A percentile compares a stretch with the other conserved stretches of the same genome.
Evolutionary conservation across 2,329 filamentous ascomycete genomes (phyloP).

Genomic region (Neobulgaria alba): DNA sequence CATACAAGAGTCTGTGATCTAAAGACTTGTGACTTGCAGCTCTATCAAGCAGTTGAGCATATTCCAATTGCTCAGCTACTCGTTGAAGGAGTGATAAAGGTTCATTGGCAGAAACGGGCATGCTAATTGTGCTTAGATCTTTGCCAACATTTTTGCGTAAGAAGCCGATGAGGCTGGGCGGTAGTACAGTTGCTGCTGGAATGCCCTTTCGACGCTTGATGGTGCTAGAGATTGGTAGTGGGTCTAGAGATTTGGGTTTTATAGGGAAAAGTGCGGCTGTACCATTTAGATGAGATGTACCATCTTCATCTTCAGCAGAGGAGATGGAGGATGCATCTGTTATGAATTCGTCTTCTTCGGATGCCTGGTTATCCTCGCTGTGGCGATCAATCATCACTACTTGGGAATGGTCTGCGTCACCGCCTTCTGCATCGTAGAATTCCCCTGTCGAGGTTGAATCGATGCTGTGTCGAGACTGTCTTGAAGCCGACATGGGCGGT

Average conservation of each 20-base stretch:
- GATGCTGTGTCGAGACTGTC: slow-evolving; percentile 57
- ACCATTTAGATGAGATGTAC: slow-evolving; percentile 39
- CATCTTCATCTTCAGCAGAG: slow-evolving; percentile 47
- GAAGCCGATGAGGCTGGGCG: slow-evolving; percentile 88
- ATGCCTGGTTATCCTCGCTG: slow-evolving; percentile 57
- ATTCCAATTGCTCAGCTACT: slow-evolving; percentile 84
- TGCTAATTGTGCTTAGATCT: slow-evolving; percentile 90
- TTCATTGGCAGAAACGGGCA: slow-evolving; percentile 96
- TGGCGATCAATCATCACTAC: slow-evolving; percentile 67
- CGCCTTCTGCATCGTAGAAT: slow-evolving; percentile 86
- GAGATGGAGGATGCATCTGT: slow-evolving; percentile 49
- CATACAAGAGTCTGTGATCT: slow-evolving; percentile 67
- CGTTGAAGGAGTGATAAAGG: slow-evolving; percentile 82
- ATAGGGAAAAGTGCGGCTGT: slow-evolving; percentile 67
- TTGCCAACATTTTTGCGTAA: slow-evolving; percentile 97
- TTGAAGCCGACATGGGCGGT: slow-evolving; percentile 38
- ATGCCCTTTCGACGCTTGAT: slow-evolving; percentile 64
- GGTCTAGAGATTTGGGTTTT: slow-evolving; percentile 66
- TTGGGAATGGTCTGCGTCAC: slow-evolving; percentile 48
- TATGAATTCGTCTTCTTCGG: slow-evolving; percentile 41
- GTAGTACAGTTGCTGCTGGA: slow-evolving; percentile 63
- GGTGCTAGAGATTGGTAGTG: slow-evolving; percentile 61
- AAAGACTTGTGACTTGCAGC: slow-evolving; percentile 55
- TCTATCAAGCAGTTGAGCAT: slow-evolving; percentile 72
- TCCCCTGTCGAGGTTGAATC: slow-evolving; percentile 78